A percentile compares a stretch with the other conserved stretches of the same genome.
Conservation (phyloP, 441 rosid genomes). For the Geranium incanum region DNA sequence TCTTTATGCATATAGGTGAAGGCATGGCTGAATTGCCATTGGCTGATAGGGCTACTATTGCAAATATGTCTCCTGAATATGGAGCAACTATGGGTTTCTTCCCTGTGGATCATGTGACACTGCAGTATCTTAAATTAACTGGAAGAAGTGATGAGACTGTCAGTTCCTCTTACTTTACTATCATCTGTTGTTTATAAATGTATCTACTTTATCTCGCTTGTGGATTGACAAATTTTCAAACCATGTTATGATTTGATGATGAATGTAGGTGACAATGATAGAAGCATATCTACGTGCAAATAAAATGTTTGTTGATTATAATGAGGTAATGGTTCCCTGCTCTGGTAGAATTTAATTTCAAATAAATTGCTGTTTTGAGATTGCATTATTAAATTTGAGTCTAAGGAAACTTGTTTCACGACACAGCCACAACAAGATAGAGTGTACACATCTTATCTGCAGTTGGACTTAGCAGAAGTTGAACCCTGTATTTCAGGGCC, state of each 20-base stretch:
- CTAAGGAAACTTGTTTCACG: background rate
- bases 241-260: background rate
- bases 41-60: constrained; percentile 63
- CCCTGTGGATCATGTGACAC: constrained; percentile 60
- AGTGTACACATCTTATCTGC: constrained; percentile 45
- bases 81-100: constrained; percentile 78
- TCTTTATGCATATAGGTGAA: constrained; percentile 35
- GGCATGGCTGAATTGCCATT: constrained; percentile 52
- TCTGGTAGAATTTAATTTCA: background rate
- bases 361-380: background rate
- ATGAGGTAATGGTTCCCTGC: constrained; percentile 36
- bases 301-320: constrained; percentile 56
- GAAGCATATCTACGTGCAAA: constrained; percentile 58
- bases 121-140: constrained; percentile 54
- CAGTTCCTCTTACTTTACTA: constrained; percentile 17
- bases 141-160: constrained; percentile 64
- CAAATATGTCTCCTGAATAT: constrained; percentile 72
- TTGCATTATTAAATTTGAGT: constrained; percentile 13
- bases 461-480: constrained; percentile 48
- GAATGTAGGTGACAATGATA: constrained; percentile 47
- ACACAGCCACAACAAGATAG: constrained; percentile 50
- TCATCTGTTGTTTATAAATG: constrained; percentile 3
- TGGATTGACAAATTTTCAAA: background rate
- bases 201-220: constrained; percentile 7
- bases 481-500: constrained; percentile 65